Base-by-base conservation (phyloP, 2,329 filamentous ascomycete species). In the Cordyceps javanica region DNA sequence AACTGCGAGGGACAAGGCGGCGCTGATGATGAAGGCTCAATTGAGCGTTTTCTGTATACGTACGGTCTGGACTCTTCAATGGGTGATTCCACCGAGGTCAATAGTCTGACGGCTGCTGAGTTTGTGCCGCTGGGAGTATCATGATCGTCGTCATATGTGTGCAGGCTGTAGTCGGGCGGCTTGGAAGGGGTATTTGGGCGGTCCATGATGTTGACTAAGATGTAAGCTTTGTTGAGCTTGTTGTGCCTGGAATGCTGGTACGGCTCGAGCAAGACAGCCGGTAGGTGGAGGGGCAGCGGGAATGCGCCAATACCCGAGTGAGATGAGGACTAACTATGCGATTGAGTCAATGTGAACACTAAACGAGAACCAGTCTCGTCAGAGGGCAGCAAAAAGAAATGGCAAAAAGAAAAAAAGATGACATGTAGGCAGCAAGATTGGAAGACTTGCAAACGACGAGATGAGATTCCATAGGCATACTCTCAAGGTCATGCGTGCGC, bases 51-150 rank as follows among this genome's bases (percentile, higher is more conserved):
- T 21, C 28, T 30, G 14, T 63, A 62, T 73, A 86, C 83, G 75
- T 86, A 86, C 82, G 79, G 75, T 67, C 75, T 72, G 57, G 61
- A 76, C 72, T 72, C 73, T 65, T 67, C 60, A 44, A 72, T 60
- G 32, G 78, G 72, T 48, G 85, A 82, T 66, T 86, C 83, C 69
- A 83, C 76, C 7, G 82, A 85, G 54, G 83, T 86, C 72, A 87
- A 73, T 64, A 87, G 73, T 65, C 84, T 78, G 56, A 87, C 78
- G 60, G 77, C 80, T 34, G 82, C 77, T 45, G 76, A 70, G 66
- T 79, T 80, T 57, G 76, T 72, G 59, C 75, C 73, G 39, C 73
- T 73, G 19, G 76, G 75, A 28, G 75, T 77, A 61, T 76, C 72
- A 63, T 79, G 72, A 26, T 83, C 80, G 55, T 82, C 80, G 65